Evolutionary conservation across 805 yeast species (phyloP).

Genomic region (Isabelozyma rhagii): DNA sequence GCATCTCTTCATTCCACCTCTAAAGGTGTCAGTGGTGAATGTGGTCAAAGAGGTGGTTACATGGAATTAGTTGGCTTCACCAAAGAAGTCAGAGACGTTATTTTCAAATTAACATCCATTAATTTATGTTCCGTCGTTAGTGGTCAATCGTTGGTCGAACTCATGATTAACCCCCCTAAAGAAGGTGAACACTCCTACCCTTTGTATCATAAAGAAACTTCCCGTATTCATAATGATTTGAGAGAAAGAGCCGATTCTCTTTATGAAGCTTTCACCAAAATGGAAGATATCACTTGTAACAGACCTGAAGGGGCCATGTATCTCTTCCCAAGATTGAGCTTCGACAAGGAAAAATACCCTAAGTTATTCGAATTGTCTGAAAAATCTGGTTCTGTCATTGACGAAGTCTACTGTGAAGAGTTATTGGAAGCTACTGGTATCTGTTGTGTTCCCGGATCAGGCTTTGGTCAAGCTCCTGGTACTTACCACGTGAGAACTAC

Average conservation of each 20-base stretch:
- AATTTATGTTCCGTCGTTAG: slow-evolving; percentile 91
- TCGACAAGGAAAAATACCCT: slow-evolving; percentile 46
- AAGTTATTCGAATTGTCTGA: slow-evolving; percentile 63
- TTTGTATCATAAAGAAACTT: slow-evolving; percentile 60
- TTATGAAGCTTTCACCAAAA: slow-evolving; percentile 64
- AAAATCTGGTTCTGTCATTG: slow-evolving; percentile 58
- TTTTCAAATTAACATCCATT: slow-evolving; percentile 85
- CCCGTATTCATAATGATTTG: slow-evolving; percentile 59
- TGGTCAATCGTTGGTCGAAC: slow-evolving; percentile 90
- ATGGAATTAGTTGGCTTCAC: slow-evolving; percentile 88
- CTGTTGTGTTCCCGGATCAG: slow-evolving; percentile 96
- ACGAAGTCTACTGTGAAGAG: slow-evolving; percentile 84
- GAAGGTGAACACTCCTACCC: slow-evolving; percentile 74
- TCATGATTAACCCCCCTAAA: slow-evolving; percentile 90
- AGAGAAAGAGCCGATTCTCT: slow-evolving; percentile 60
- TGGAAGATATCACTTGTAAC: slow-evolving; percentile 85
- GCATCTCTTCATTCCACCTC: slow-evolving; percentile 97
- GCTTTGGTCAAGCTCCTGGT: slow-evolving; percentile 89
- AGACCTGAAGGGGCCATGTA: slow-evolving; percentile 98
- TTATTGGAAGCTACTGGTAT: slow-evolving; percentile 87
- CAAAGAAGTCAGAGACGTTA: slow-evolving; percentile 62
- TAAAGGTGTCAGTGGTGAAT: slow-evolving; percentile 96
- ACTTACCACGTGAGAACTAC: slow-evolving; percentile 95
- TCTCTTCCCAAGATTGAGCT: slow-evolving; percentile 74
- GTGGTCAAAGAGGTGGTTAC: slow-evolving; percentile 99